Base-by-base conservation (phyloP, 1,284 basidiomycete species). In the Vanrija sp. region DNA sequence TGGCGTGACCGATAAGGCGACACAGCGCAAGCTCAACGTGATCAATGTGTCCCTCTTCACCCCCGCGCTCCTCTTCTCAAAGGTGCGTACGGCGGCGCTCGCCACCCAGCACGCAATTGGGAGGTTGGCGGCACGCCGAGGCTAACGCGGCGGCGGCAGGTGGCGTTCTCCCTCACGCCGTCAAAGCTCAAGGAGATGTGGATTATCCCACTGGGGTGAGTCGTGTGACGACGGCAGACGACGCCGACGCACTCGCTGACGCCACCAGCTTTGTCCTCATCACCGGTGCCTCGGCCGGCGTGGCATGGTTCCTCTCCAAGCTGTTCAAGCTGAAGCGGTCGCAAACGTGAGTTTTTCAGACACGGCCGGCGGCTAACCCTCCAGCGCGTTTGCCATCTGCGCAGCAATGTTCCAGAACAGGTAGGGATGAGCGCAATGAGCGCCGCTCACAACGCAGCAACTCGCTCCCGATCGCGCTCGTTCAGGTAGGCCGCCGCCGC, bases 31-130 rank as follows among this genome's bases (percentile, higher is more conserved):
- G 58, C 58, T 76, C 84, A 89, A 66, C 45, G 77, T 77, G 27
- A 68, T 65, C 66, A 73, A 73, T 59, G 68, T 96, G 23, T 88
- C 88, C 0, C 82, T 96, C 36, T 94, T 96, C 77, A 97, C 93
- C 0, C 93, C 93, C 0, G 87, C 88, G 0, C 83, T 97, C 18
- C 80, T 96, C 23, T 96, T 96, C 76, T 91, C 89, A 36, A 97
- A 96, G 78, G 92, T 95, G 20, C 87, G 91, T 0, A 4, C n/a
- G n/a, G 42, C 42, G 16, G 19, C 19, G 35, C 4, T 27, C 45
- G 31, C 24, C 36, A 24, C 19, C 22, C 20, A 18, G 38, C 19
- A n/a, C 38, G 31, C 31, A 31, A 31, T 31, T 31, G 1, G 10
- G 31, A 4, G 31, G 38, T 39, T 31, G 31, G 31, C 31, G 31